Percentiles rank a stretch among this genome's conserved stretches.
phyloP scores from a whole-genome alignment of 768 basidiomycete genomes.

The Termitomyces heimii region DNA sequence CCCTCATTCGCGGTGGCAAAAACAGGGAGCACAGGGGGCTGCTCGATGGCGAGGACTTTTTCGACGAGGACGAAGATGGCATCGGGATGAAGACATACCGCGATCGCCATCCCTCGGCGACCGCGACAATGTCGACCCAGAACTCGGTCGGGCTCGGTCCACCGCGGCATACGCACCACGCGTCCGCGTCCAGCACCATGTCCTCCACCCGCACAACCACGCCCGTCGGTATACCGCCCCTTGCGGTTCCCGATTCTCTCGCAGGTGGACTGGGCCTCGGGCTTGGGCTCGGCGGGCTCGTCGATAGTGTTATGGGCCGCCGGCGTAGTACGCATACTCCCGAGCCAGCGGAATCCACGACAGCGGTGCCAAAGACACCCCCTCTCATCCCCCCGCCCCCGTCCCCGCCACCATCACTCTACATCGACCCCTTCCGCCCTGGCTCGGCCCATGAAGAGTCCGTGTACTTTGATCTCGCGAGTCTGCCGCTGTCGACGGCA shows the following conservation, averaged over 20 bases:
- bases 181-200: background rate
- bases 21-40: constrained; percentile 1
- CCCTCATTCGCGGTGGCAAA: background rate
- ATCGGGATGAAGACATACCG: background rate
- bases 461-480: constrained; percentile 2
- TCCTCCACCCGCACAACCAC: constrained; percentile 3
- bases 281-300: background rate
- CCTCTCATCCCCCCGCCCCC: background rate
- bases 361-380: background rate
- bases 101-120: background rate
- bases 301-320: background rate
- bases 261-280: background rate
- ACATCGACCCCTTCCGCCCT: constrained; percentile 8
- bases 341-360: background rate
- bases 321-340: background rate
- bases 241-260: background rate
- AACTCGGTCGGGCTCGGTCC: no score
- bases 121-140: no score
- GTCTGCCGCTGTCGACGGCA: background rate
- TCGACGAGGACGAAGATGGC: constrained; percentile 2
- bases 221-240: background rate
- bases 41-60: constrained; percentile 12
- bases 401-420: background rate
- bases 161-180: background rate
- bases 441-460: background rate